These are phyloP conservation scores for Periconia macrospinosa DNA, from an alignment of 2,329 filamentous ascomycete genomes.

Conservation along the genomic window DNA sequence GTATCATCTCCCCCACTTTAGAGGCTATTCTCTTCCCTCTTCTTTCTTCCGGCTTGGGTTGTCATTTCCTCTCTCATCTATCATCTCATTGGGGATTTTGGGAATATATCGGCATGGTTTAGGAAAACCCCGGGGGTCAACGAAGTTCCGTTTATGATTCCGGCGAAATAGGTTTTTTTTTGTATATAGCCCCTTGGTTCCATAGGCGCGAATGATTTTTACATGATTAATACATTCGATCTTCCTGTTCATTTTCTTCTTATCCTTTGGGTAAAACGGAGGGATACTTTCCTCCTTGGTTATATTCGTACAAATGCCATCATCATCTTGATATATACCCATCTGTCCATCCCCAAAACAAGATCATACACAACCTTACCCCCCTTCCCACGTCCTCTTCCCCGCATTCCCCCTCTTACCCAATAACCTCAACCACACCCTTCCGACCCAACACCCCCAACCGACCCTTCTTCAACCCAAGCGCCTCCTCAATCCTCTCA, in stretches of 20 bases:
- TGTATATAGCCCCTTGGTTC: neutral
- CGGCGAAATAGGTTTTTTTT: neutral
- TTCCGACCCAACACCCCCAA: conserved; percentile 25
- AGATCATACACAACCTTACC: neutral
- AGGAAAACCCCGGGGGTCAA: too few relatives aligned
- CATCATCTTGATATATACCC: neutral
- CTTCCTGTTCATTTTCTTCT: too few relatives aligned
- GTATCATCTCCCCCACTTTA: too few relatives aligned
- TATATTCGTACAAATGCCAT: neutral
- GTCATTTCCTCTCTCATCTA: neutral
- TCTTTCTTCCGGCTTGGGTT: too few relatives aligned
- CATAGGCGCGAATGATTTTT: neutral
- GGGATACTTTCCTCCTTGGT: neutral
- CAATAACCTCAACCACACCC: conserved; percentile 27
- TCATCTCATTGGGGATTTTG: neutral
- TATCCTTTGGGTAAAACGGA: too few relatives aligned
- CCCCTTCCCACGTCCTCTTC: neutral
- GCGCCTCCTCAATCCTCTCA: conserved; percentile 31
- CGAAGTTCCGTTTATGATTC: too few relatives aligned
- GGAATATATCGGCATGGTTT: too few relatives aligned
- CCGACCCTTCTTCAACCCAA: conserved; percentile 38
- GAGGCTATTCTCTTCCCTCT: too few relatives aligned
- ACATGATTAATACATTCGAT: too few relatives aligned
- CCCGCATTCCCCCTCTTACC: conserved; percentile 2
- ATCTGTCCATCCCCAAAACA: neutral